These are phyloP conservation scores for Sordariomycetes sp. DNA, from an alignment of 2,329 filamentous ascomycete species.

Conservation along the genomic window DNA sequence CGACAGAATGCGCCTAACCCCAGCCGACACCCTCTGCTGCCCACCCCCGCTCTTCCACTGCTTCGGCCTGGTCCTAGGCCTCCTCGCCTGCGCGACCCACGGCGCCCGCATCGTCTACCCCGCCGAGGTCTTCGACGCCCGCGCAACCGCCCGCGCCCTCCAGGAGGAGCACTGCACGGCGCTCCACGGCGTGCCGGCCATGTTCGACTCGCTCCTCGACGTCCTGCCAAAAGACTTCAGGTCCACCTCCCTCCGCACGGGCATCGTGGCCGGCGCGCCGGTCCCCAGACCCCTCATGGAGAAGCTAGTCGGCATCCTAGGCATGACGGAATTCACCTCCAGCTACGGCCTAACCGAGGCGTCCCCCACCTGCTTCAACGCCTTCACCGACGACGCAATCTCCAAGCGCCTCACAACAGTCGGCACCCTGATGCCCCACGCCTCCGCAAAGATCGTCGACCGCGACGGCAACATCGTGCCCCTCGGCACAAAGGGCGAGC, in stretches of 20 bases:
- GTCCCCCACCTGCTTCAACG: slow-evolving; percentile 69
- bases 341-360: slow-evolving; percentile 67
- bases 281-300: slow-evolving; percentile 67
- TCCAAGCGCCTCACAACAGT: slow-evolving; percentile 56
- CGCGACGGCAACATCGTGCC: slow-evolving; percentile 51
- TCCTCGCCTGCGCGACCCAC: slow-evolving; percentile 60
- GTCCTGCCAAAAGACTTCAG: slow-evolving; percentile 25
- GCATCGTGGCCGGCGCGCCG: slow-evolving; percentile 67
- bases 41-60: slow-evolving; percentile 78
- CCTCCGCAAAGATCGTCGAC: slow-evolving; percentile 65
- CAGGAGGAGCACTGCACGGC: slow-evolving; percentile 57
- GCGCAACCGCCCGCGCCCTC: slow-evolving; percentile 52
- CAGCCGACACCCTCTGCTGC: slow-evolving; percentile 60
- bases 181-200: slow-evolving; percentile 70
- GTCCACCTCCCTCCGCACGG: slow-evolving; percentile 49
- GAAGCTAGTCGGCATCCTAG: slow-evolving; percentile 53
- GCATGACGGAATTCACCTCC: slow-evolving; percentile 62
- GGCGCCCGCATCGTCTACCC: slow-evolving; percentile 68
- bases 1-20: slow-evolving; percentile 57
- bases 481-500: slow-evolving; percentile 55
- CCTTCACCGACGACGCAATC: slow-evolving; percentile 60
- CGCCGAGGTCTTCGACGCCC: slow-evolving; percentile 57
- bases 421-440: slow-evolving; percentile 63
- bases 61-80: slow-evolving; percentile 67
- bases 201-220: slow-evolving; percentile 59